Base-by-base conservation (phyloP, 495 filamentous ascomycete genomes). In the Annulohypoxylon nitens region DNA sequence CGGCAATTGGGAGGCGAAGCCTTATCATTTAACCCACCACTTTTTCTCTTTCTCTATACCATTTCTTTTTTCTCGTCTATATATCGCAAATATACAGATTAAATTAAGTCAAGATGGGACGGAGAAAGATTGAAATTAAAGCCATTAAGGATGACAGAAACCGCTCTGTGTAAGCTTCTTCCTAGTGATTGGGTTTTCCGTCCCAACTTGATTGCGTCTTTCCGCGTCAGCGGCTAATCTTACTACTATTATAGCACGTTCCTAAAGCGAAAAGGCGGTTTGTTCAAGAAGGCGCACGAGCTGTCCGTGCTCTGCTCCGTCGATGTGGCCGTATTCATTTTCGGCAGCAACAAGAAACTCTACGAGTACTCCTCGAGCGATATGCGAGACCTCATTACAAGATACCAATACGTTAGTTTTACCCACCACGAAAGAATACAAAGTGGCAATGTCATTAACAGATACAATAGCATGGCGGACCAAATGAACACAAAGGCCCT, bases 201-300 rank as follows among this genome's bases (percentile, higher is more conserved):
- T n/a, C 61, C 45, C 51, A 23, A 34, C 37, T 51, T 47, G 33
- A 43, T 45, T 65, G 55, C 60, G 16, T 77, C 77, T 75, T 78
- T 82, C 87, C 92, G 77, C 83, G 93, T 94, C 84, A 93, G 92
- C 73, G 93, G 93, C 79, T 92, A 92, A 82, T 94, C 89, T 73
- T 89, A 92, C 88, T 92, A 89, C 90, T 85, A 34, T 62, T 62
- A 61, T 78, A 98, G 97, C 66, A 99, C 96, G 36, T 99, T 99
- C 81, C 85, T 99, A 62, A 99, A 99, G 86, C 92, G 96, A 82
- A 99, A 99, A 83, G 96, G 95, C 74, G 96, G 96, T 75, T 87
- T 99, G 25, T 98, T 99, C 88, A 99, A 99, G 89, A 99, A 99
- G 88, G 96, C 96, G 63, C 93, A 99, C 83, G 96, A 99, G 86